Evolutionary conservation across 495 filamentous ascomycete genomes (phyloP).

Genomic region (Oleoguttula mirabilis): DNA sequence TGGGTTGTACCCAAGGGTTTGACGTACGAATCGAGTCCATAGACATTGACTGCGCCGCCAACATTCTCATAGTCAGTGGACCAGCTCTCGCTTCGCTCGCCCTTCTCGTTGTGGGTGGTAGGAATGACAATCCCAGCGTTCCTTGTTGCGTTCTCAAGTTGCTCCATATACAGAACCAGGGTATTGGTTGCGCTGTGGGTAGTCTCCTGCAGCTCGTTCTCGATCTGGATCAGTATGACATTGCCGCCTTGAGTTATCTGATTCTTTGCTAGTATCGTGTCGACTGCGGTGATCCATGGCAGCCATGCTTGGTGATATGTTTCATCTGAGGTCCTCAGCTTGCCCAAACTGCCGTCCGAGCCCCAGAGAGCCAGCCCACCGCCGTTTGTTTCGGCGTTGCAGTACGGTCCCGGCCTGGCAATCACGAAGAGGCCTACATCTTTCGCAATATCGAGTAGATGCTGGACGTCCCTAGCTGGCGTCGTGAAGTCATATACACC

Average conservation of each 20-base stretch:
- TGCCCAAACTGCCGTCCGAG: constrained; percentile 44
- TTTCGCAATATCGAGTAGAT: constrained; percentile 44
- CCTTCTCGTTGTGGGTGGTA: constrained; percentile 42
- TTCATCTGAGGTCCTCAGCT: constrained; percentile 36
- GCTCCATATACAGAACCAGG: constrained; percentile 46
- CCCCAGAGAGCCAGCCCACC: constrained; percentile 54
- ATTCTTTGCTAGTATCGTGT: constrained; percentile 23
- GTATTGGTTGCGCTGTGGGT: constrained; percentile 35
- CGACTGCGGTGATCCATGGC: constrained; percentile 14
- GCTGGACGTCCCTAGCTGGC: constrained; percentile 42
- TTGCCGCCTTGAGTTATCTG: constrained; percentile 47
- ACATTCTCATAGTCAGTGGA: constrained; percentile 32
- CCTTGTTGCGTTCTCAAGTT: constrained; percentile 39
- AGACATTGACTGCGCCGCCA: constrained; percentile 49
- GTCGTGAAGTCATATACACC: constrained; percentile 43
- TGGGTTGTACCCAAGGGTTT: no score
- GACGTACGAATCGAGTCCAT: constrained; percentile 46
- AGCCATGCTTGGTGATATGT: constrained; percentile 42
- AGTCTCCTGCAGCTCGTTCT: constrained; percentile 41
- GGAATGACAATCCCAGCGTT: constrained; percentile 45
- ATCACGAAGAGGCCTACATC: constrained; percentile 47
- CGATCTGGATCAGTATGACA: constrained; percentile 45
- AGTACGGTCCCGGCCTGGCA: constrained; percentile 46
- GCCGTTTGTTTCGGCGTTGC: constrained; percentile 40
- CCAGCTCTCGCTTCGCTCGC: constrained; percentile 33